Conservation (phyloP, 2,329 filamentous ascomycete genomes). For the Cordyceps javanica region DNA sequence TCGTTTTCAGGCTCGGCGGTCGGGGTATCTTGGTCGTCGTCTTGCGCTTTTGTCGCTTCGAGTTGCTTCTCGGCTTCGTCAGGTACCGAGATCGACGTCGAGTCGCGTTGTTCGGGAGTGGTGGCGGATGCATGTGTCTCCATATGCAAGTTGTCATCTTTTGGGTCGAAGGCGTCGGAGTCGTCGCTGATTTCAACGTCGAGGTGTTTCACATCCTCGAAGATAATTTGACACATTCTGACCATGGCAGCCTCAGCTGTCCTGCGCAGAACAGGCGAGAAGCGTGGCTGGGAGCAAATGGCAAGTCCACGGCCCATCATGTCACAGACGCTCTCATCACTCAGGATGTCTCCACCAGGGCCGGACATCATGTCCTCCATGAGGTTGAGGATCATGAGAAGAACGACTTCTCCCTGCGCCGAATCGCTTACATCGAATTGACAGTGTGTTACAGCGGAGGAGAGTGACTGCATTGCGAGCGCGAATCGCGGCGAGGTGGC, state of each 20-base stretch:
- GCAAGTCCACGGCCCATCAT: constrained; percentile 99
- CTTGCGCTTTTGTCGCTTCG: constrained; percentile 6
- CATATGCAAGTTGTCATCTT: constrained; percentile 75
- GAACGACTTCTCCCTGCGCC: constrained; percentile 88
- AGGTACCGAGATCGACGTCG: constrained; percentile 2
- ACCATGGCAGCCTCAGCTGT: constrained; percentile 97
- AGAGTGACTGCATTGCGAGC: constrained; percentile 89
- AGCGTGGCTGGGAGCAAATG: constrained; percentile 90
- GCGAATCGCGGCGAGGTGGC: constrained; percentile 79
- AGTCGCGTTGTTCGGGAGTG: constrained; percentile 9
- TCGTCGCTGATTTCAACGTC: constrained; percentile 69
- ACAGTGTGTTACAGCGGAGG: constrained; percentile 93
- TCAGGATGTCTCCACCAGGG: constrained; percentile 85
- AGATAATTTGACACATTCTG: constrained; percentile 98
- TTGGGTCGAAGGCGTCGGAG: constrained; percentile 57
- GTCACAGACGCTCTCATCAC: constrained; percentile 95
- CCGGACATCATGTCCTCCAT: constrained; percentile 99
- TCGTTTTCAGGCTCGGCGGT: constrained; percentile 16
- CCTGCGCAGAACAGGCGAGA: constrained; percentile 83
- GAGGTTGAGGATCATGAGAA: constrained; percentile 87
- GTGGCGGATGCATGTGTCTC: constrained; percentile 42
- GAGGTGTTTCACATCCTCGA: constrained; percentile 82
- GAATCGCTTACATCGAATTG: constrained; percentile 96
- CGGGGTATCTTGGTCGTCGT: constrained; percentile 8
- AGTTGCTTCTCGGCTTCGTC: constrained; percentile 5